phyloP scores from a whole-genome alignment of 176 grass and related monocot species.

The Cymbopogon citratus region DNA sequence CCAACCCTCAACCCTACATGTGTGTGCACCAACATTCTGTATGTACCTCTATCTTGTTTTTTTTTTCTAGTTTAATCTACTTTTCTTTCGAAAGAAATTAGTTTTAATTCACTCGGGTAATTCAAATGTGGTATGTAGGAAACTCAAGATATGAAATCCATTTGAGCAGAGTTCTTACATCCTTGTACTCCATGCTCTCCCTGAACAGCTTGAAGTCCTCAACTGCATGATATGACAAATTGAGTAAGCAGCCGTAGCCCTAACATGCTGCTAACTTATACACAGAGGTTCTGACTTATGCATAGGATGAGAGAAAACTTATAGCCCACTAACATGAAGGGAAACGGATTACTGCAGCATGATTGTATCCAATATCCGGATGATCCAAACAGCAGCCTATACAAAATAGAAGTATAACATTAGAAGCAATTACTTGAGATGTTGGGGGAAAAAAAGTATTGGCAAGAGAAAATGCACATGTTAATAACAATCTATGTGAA shows the following conservation, averaged over 20 bases:
- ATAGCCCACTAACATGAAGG: slow-evolving; percentile 62
- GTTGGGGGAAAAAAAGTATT: too few relatives aligned
- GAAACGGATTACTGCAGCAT: slow-evolving; percentile 84
- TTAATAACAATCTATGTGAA: slow-evolving; percentile 17
- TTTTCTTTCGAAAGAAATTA: neutral
- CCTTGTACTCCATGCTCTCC: slow-evolving; percentile 54
- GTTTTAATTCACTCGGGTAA: neutral
- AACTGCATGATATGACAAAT: slow-evolving; percentile 38
- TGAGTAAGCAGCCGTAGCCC: neutral
- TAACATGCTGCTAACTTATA: neutral
- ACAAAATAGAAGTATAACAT: slow-evolving; percentile 26
- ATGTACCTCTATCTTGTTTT: neutral
- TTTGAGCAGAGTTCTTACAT: slow-evolving; percentile 55
- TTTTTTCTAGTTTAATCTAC: neutral
- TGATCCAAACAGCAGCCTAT: slow-evolving; percentile 56
- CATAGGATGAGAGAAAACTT: neutral
- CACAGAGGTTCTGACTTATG: neutral
- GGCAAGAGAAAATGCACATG: neutral
- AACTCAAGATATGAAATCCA: neutral
- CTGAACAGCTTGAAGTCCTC: slow-evolving; percentile 70
- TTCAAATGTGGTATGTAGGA: neutral
- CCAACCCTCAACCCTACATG: neutral
- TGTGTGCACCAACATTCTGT: neutral
- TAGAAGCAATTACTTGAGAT: neutral
- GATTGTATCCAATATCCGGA: slow-evolving; percentile 47